These are phyloP conservation scores for Sclerotinia glacialis DNA, from an alignment of 2,329 filamentous ascomycete species.

Conservation along the genomic window DNA sequence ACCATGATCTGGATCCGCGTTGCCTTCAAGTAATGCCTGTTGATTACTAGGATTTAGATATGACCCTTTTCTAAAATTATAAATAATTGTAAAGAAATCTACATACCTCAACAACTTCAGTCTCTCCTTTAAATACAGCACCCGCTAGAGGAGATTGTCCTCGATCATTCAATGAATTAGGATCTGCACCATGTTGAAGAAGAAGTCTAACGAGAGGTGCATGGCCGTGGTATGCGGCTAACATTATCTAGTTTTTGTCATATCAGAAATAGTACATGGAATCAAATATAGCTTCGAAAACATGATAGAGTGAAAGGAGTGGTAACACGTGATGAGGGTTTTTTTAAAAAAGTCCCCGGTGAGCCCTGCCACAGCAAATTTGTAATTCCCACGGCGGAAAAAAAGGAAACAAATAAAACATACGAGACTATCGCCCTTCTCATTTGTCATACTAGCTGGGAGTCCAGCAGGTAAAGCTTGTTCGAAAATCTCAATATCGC, in stretches of 20 bases:
- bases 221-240: conserved; percentile 68
- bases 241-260: conserved; percentile 59
- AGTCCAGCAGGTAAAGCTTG: conserved; percentile 64
- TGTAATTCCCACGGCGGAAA: too few species aligned
- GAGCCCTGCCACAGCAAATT: background rate
- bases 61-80: too few species aligned
- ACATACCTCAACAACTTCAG: conserved; percentile 57
- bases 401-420: conserved; percentile 26
- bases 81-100: background rate
- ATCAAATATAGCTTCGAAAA: background rate
- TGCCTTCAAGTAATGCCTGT: conserved; percentile 48
- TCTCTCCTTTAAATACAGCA: conserved; percentile 69
- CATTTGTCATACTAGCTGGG: conserved; percentile 68
- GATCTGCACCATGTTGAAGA: conserved; percentile 60
- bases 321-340: background rate
- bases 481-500: conserved; percentile 55
- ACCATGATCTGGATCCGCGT: conserved; percentile 54
- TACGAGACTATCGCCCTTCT: conserved; percentile 69
- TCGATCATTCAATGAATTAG: conserved; percentile 65
- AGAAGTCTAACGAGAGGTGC: conserved; percentile 58
- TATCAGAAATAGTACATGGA: conserved; percentile 2
- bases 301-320: background rate
- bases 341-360: too few species aligned
- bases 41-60: conserved; percentile 47
- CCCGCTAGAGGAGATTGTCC: conserved; percentile 69